These are phyloP conservation scores for Lavandula angustifolia DNA, from an alignment of 257 asterid species.

Conservation along the genomic window DNA sequence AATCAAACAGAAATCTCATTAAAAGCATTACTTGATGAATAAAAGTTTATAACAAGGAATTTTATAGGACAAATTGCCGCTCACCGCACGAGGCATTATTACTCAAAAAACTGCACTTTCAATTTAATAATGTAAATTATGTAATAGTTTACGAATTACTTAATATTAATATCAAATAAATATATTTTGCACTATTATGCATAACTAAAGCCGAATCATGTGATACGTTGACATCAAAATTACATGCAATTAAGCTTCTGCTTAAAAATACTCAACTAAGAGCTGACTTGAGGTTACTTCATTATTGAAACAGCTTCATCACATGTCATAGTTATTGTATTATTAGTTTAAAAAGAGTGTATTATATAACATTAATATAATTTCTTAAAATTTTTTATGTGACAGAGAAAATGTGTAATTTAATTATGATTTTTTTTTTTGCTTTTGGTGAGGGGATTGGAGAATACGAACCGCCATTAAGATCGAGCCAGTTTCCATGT, in stretches of 20 bases:
- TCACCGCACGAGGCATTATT: slow-evolving; percentile 17
- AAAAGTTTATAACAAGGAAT: neutral
- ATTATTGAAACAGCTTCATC: slow-evolving; percentile 37
- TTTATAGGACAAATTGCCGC: neutral
- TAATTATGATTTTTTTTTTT: no score
- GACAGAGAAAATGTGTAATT: no score
- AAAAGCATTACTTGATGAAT: no score
- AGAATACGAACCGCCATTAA: neutral
- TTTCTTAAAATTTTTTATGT: no score
- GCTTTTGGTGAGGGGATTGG: neutral
- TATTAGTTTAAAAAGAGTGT: slow-evolving; percentile 19
- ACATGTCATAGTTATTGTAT: slow-evolving; percentile 34
- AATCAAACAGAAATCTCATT: neutral
- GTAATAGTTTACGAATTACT: no score
- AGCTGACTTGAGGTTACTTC: slow-evolving; percentile 24
- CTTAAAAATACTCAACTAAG: neutral
- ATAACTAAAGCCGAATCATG: slow-evolving; percentile 23
- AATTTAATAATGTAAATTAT: no score
- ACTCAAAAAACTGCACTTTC: no score
- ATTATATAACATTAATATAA: slow-evolving; percentile 9
- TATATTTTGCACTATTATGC: no score
- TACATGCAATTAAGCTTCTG: slow-evolving; percentile 2
- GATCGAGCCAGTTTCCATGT: neutral
- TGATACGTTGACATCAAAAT: slow-evolving; percentile 37
- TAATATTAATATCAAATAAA: no score